Base-by-base conservation (phyloP, 177 flowering plant genomes). In the Telopea speciosissima region DNA sequence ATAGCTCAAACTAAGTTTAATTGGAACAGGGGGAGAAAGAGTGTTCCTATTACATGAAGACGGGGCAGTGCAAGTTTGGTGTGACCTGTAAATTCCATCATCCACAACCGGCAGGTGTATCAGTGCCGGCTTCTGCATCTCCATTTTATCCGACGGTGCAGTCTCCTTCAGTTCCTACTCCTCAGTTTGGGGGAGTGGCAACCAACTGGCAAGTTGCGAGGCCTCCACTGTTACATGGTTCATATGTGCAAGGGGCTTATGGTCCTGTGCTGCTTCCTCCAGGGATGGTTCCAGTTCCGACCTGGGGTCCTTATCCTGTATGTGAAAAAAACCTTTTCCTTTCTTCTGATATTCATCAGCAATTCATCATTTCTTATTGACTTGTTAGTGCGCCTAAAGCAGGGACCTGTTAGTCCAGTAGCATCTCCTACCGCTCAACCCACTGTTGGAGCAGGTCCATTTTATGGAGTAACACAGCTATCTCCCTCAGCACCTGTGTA, bases 31-130 rank as follows among this genome's bases (percentile, higher is more conserved):
- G 96, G 54, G 97, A 91, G 79, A 90, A 87, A 68, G 99, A 96
- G 81, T 96, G 99, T 75, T 81, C 95, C 68, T 89, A 90, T 80
- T 96, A 90, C 74, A 69, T 91, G 77, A 91, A 88, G 77, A 96
- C 97, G 14, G 97, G 97, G 65, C 90, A 86, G 56, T 91, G 99
- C 81, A 96, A 90, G 80, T 96, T 96, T 77, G 99, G 97, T 63
- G 71, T 77, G 63, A 88, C 93, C 66, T 96, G 99, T 81, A 93
- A 93, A 85, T 96, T 91, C 76, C 93, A 96, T 76, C 99, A 96
- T 77, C 97, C 99, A n/a, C 87, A 76, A 76, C 90, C 90, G 61
- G 79, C 88, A 59, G 84, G 80, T 21, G 11, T 75, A 24, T 83
- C 84, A 19, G 66, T 80, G 73, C 84, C 91, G 22, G 66, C 82